Evolutionary conservation across 495 filamentous ascomycete genomes (phyloP).

Genomic region (Saxophila tyrrhenica): DNA sequence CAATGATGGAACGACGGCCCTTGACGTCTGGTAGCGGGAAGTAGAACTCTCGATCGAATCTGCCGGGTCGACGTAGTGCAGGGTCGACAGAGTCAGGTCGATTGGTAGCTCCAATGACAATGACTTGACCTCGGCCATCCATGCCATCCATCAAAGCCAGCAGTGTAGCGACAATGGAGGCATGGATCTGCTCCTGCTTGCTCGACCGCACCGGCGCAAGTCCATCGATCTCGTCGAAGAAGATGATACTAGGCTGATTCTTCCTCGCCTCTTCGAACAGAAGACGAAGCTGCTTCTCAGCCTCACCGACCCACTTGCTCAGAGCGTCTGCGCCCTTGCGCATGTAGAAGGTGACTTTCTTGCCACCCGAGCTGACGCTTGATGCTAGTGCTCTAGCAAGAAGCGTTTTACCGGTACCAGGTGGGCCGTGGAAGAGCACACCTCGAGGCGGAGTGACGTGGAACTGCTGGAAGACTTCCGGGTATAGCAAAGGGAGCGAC

Average conservation of each 20-base stretch:
- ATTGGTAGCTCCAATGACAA: constrained; percentile 96
- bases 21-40: constrained; percentile 79
- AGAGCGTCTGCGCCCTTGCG: constrained; percentile 93
- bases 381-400: constrained; percentile 84
- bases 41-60: constrained; percentile 96
- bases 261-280: constrained; percentile 92
- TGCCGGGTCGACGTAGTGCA: constrained; percentile 81
- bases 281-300: constrained; percentile 82
- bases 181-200: constrained; percentile 97
- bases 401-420: constrained; percentile 94
- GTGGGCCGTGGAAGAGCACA: constrained; percentile 92
- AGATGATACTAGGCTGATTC: constrained; percentile 96
- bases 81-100: constrained; percentile 95
- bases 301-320: constrained; percentile 98
- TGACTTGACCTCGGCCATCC: constrained; percentile 95
- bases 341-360: constrained; percentile 98
- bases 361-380: constrained; percentile 64
- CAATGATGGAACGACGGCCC: constrained; percentile 70
- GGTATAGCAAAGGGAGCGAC: constrained; percentile 80
- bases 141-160: constrained; percentile 97
- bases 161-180: constrained; percentile 91
- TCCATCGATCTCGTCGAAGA: constrained; percentile 97
- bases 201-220: constrained; percentile 90
- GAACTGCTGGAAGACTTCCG: constrained; percentile 85
- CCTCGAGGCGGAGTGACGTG: constrained; percentile 87